Evolutionary conservation across 768 basidiomycete species (phyloP), one percentile per base, ranked within the genome.

Genomic region (Boletus pseudopeckii): DNA sequence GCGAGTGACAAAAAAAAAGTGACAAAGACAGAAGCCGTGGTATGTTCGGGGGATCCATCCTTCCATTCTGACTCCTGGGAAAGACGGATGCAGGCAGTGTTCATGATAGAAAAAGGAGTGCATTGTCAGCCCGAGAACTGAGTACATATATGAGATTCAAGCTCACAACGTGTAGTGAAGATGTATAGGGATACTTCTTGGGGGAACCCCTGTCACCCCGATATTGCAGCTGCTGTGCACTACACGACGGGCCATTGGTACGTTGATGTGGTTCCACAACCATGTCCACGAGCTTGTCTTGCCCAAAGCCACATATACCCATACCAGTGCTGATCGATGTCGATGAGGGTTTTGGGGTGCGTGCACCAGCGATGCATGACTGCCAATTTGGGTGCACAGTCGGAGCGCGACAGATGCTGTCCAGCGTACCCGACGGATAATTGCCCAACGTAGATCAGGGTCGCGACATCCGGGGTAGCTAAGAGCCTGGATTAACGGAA

Each of bases 51-150:
- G 58, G 48, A 61, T 56, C 26, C 22, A 15, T 24, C 18, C 52
- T 61, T 62, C 47, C 48, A 64, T 56, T 55, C 61, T 33, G 43
- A 28, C 26, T 13, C 37, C 41, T 54, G 52, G 44, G 60, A 62
- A 57, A 44, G 22, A 41, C 34, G 47, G 15, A 20, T 18, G 7
- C 24, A 24, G 45, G 49, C 33, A 7, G 34, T 38, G 52, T 59
- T 32, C 22, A 45, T 50, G 57, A 49, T 48, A 32, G 37, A n/a
- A 15, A 20, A 26, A 33, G 33, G 36, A 44, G 48, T 33, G 39
- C 30, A 17, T 26, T 24, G 53, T 49, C 46, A 5, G 14, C 7
- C 48, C 26, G 50, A 36, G 50, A 13, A 22, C 36, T 22, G 14
- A 20, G 24, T 24, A 11, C 4, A 11, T 11, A 32, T n/a, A 5